Evolutionary conservation across 2,329 filamentous ascomycete species (phyloP), one percentile per base, ranked within the genome.

Genomic region (Penicillium sp.): DNA sequence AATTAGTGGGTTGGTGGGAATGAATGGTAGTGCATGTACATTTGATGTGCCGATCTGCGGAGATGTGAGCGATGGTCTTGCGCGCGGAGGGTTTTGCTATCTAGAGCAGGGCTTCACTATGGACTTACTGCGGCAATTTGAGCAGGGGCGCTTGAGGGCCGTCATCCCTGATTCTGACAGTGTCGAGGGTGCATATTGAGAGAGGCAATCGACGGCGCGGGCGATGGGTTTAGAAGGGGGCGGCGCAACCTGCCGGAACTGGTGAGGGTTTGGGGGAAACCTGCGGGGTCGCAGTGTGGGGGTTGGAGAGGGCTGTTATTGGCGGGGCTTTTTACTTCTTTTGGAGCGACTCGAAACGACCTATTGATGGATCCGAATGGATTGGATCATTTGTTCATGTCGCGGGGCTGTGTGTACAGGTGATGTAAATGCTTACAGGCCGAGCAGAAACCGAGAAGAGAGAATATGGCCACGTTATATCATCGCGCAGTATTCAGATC

Each of bases 1-100:
- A n/a, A n/a, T n/a, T 21, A 21, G 21, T 3, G 19, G 31, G 19
- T 53, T 13, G 23, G 19, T 26, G 31, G 49, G 7, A n/a, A 2
- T 13, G 9, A 17, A 3, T 9, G 7, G 38, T 8, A 17, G 8
- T 11, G 17, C 4, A 41, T 8, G 26, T n/a, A 55, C 53, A 55
- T 47, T 55, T 55, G 15, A 55, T 31, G 23, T 55, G 53, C 29
- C 31, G 23, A 23, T 21, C 51, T 53, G 31, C n/a, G 23, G 13
- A 9, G 35, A 9, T 21, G 50, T 53, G 13, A 53, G 31, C 31
- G 11, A 41, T 41, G 26, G 5, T 26, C 3, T 26, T 6, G 26
- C 3, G 26, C 26, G 26, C 26, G 4, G 26, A 21, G 21, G 21
- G 21, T 21, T 21, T 26, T 26, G 26, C 26, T 26, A 26, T 6